Conservation (phyloP, 2,329 filamentous ascomycete species). For the Seiridium unicorne region DNA sequence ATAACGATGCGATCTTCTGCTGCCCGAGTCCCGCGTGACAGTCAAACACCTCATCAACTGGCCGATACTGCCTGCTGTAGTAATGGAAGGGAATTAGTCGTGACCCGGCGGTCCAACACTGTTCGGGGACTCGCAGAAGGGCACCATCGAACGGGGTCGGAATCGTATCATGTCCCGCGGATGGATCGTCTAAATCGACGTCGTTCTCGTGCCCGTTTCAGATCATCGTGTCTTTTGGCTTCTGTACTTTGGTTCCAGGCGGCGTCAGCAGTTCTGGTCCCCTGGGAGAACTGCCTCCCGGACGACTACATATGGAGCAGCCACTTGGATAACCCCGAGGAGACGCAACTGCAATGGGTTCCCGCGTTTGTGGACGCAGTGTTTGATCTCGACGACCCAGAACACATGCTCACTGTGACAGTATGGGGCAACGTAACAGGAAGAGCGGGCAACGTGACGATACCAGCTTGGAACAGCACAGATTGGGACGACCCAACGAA, state of each 20-base stretch:
- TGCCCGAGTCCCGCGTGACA: conserved; percentile 10
- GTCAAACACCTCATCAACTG: conserved; percentile 8
- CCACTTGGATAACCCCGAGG: conserved; percentile 34
- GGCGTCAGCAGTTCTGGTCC: conserved; percentile 63
- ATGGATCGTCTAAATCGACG: not conserved
- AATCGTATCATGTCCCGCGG: not conserved
- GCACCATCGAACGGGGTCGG: not conserved
- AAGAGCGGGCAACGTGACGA: conserved; percentile 50
- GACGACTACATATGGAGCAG: conserved; percentile 54
- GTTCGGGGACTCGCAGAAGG: not conserved
- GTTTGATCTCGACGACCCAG: conserved; percentile 62
- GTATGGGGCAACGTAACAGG: conserved; percentile 93
- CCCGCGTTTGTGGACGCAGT: conserved; percentile 72
- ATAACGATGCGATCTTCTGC: conserved; percentile 23
- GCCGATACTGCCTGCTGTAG: conserved; percentile 3
- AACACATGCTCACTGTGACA: conserved; percentile 70
- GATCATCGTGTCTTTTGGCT: conserved; percentile 29
- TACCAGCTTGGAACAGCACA: conserved; percentile 57
- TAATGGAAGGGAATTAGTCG: not conserved
- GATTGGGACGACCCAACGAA: conserved; percentile 61
- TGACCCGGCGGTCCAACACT: not conserved
- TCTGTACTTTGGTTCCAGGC: conserved; percentile 38
- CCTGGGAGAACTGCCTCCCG: conserved; percentile 81
- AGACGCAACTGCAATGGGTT: conserved; percentile 72
- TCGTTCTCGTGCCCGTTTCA: conserved; percentile 21